phyloP scores from a whole-genome alignment of 148 eudicot genomes.

The Gaultheria prostrata region DNA sequence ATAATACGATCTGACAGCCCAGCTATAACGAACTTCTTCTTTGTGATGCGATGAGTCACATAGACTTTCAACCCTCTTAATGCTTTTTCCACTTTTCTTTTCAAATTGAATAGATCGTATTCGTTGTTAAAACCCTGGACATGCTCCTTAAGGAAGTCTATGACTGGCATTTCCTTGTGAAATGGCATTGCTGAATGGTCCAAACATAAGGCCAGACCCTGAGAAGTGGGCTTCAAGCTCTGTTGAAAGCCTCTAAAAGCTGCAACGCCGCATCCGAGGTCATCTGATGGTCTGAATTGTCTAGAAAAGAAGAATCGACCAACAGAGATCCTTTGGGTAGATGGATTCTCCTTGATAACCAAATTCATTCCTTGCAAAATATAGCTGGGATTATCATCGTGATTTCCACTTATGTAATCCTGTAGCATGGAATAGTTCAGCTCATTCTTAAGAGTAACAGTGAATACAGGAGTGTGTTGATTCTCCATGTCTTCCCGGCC shows the following conservation, averaged over 20 bases:
- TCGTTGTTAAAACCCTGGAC: slow-evolving; percentile 20
- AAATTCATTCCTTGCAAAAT: background rate
- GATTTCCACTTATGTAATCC: slow-evolving; percentile 28
- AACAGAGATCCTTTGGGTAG: background rate
- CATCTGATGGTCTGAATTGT: background rate
- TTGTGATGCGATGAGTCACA: slow-evolving; percentile 57
- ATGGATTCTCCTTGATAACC: slow-evolving; percentile 7
- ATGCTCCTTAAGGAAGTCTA: slow-evolving; percentile 46
- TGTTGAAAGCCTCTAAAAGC: slow-evolving; percentile 11
- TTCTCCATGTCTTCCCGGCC: slow-evolving; percentile 34
- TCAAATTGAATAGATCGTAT: slow-evolving; percentile 12
- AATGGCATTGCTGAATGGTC: slow-evolving; percentile 57
- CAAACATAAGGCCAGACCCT: slow-evolving; percentile 52
- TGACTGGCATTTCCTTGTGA: slow-evolving; percentile 41
- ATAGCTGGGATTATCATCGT: background rate
- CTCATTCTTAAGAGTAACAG: slow-evolving; percentile 33
- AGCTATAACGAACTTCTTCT: slow-evolving; percentile 43
- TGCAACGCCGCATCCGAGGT: background rate
- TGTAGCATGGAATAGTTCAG: slow-evolving; percentile 43
- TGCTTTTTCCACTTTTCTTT: slow-evolving; percentile 21
- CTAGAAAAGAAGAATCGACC: slow-evolving; percentile 8
- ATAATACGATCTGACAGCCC: slow-evolving; percentile 41
- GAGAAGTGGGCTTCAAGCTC: slow-evolving; percentile 7
- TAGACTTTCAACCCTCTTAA: slow-evolving; percentile 46
- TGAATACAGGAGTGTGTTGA: slow-evolving; percentile 27